Percentiles rank a stretch among this genome's conserved stretches.
These are phyloP conservation scores for Cicer chorassanicum DNA, from an alignment of 306 rosid species.

Conservation along the genomic window DNA sequence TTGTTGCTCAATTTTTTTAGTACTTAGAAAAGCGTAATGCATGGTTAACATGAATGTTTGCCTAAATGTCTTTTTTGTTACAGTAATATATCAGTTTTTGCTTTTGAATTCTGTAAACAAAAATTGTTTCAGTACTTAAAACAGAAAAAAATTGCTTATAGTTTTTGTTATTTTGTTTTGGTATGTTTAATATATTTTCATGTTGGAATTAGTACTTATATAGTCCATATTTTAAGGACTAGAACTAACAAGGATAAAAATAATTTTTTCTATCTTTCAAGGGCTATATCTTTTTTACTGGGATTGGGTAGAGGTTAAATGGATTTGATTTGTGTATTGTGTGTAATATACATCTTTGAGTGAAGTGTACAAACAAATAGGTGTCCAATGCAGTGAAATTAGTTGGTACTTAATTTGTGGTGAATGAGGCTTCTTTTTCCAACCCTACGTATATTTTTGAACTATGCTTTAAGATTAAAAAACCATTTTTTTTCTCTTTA, in stretches of 20 bases:
- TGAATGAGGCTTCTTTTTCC: not conserved
- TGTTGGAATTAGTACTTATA: not conserved
- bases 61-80: not conserved
- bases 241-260: not conserved
- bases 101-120: not conserved
- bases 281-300: not conserved
- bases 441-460: too few species aligned
- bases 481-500: too few species aligned
- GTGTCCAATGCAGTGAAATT: not conserved
- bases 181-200: not conserved
- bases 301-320: not conserved
- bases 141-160: not conserved
- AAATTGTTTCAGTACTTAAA: not conserved
- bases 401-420: not conserved
- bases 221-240: not conserved
- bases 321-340: not conserved
- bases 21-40: not conserved
- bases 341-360: not conserved
- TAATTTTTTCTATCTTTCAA: not conserved
- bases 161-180: not conserved
- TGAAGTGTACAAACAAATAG: not conserved
- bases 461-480: too few species aligned
- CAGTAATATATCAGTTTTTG: constrained; percentile 6
- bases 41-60: not conserved
- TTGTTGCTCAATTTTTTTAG: not conserved